These are phyloP conservation scores for Pseudocercospora eumusae DNA, from an alignment of 2,329 filamentous ascomycete species.

Conservation along the genomic window DNA sequence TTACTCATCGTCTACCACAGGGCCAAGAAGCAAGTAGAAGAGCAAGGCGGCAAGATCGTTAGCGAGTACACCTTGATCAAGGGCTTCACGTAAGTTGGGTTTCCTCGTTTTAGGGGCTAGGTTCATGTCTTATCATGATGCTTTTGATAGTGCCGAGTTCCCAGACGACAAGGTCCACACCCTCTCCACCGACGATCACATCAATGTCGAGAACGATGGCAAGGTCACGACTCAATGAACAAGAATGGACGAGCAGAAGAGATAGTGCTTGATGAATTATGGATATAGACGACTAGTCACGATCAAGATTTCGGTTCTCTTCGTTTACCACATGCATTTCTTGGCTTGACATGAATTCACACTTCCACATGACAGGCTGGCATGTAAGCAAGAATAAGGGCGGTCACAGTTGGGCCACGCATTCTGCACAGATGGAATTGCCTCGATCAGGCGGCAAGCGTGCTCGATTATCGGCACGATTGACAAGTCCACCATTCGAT, in stretches of 20 bases:
- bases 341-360: not conserved
- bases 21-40: conserved; percentile 71
- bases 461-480: not conserved
- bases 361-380: not conserved
- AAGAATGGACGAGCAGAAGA: not conserved
- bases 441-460: not conserved
- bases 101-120: not conserved
- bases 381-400: not conserved
- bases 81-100: conserved; percentile 76
- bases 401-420: not conserved
- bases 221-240: conserved; percentile 69
- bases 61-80: conserved; percentile 87
- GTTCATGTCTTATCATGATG: not conserved
- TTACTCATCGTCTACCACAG: conserved; percentile 46
- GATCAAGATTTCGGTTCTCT: conserved; percentile 3
- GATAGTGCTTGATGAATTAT: not conserved
- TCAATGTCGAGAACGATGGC: conserved; percentile 77
- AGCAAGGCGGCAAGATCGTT: conserved; percentile 79
- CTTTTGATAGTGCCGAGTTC: conserved; percentile 65
- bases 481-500: not conserved
- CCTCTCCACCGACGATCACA: conserved; percentile 67
- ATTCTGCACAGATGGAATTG: not conserved
- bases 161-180: conserved; percentile 66
- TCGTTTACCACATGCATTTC: not conserved
- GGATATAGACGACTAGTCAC: conserved; percentile 4